Conservation (phyloP, 2,329 filamentous ascomycete species). For the Pseudocercospora ulei region DNA sequence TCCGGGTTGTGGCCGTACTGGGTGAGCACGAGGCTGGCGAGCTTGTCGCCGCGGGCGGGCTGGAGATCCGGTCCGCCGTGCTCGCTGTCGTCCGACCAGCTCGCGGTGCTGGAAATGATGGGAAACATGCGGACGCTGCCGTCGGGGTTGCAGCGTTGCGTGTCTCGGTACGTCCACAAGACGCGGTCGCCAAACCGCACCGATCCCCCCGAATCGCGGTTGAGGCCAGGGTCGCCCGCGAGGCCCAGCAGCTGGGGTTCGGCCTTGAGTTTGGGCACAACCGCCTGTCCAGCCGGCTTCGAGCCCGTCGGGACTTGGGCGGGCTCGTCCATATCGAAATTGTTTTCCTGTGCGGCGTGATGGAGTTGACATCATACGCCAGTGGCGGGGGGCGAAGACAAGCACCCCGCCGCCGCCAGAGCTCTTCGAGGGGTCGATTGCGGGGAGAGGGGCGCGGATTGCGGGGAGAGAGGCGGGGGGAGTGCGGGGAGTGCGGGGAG, state of each 20-base stretch:
- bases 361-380: no score
- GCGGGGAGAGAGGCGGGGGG: no score
- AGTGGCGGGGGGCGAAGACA: no score
- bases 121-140: constrained; percentile 18
- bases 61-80: constrained; percentile 16
- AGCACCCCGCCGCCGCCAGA: no score
- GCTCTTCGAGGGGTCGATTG: no score
- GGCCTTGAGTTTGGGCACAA: constrained; percentile 16
- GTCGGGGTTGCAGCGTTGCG: constrained; percentile 15
- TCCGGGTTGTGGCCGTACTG: constrained; percentile 17
- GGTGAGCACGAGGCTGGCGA: constrained; percentile 10
- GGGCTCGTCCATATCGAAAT: no score
- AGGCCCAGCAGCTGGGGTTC: constrained; percentile 15
- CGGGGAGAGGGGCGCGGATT: no score
- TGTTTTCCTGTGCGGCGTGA: no score
- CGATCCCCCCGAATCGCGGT: constrained; percentile 19
- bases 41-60: constrained; percentile 4
- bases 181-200: constrained; percentile 17
- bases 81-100: constrained; percentile 17
- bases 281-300: constrained; percentile 4
- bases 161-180: constrained; percentile 20
- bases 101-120: constrained; percentile 19
- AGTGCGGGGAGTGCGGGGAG: no score
- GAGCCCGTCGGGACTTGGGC: neutral
- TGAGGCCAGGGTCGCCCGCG: constrained; percentile 16